Conservation (phyloP, 176 grass and related monocot genomes). For the maize (Zea mays) region DNA sequence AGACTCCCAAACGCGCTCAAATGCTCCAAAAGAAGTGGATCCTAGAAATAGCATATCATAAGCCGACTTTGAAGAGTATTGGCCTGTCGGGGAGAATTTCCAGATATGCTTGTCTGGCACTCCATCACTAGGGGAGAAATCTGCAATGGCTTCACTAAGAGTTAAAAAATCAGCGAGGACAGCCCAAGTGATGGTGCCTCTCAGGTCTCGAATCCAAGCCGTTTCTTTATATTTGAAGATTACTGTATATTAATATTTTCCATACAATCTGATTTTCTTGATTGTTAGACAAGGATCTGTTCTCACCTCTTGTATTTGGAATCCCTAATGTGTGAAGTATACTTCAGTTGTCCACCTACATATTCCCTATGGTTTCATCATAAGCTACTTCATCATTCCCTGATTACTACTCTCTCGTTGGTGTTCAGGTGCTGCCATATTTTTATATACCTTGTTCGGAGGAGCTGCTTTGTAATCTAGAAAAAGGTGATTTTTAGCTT, state of each 20-base stretch:
- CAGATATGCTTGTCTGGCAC: too few species aligned
- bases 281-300: constrained; percentile 3
- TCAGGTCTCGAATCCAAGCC: too few species aligned
- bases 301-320: not conserved
- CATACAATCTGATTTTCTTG: not conserved
- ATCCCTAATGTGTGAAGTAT: not conserved
- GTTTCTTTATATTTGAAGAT: not conserved
- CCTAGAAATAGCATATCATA: too few species aligned
- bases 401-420: constrained; percentile 16
- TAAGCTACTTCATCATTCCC: constrained; percentile 10
- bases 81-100: too few species aligned
- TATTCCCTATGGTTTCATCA: not conserved
- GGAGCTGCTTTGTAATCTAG: constrained; percentile 52
- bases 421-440: constrained; percentile 62
- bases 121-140: too few species aligned
- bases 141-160: too few species aligned
- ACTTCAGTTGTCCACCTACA: not conserved
- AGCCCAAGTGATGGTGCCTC: too few species aligned
- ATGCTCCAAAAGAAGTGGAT: too few species aligned
- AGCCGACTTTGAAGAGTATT: too few species aligned
- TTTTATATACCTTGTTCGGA: constrained; percentile 69
- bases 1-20: too few species aligned
- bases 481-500: constrained; percentile 42
- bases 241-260: not conserved
- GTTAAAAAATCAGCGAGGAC: too few species aligned